These are phyloP conservation scores for Colletotrichum orbiculare DNA, from an alignment of 2,329 filamentous ascomycete species.

Conservation along the genomic window DNA sequence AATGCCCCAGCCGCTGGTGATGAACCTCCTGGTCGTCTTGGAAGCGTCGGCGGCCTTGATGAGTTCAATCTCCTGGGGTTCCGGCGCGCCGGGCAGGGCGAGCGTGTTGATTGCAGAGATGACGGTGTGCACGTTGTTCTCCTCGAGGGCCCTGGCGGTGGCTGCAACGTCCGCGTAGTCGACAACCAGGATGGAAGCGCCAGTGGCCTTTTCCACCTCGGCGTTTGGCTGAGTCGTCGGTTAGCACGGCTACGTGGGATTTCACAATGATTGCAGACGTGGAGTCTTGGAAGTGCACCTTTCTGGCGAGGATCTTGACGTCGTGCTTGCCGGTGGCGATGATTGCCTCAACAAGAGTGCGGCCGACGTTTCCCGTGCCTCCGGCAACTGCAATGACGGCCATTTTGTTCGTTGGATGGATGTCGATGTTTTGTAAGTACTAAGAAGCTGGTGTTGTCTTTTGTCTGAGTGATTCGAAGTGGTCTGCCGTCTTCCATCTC, in stretches of 20 bases:
- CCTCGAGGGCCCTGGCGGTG: conserved; percentile 42
- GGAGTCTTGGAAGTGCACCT: conserved; percentile 41
- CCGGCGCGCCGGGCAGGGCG: conserved; percentile 39
- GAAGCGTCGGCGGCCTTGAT: conserved; percentile 56
- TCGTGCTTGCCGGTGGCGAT: conserved; percentile 47
- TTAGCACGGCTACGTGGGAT: background rate
- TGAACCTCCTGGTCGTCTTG: conserved; percentile 50
- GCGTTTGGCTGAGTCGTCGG: conserved; percentile 29
- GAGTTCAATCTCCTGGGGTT: conserved; percentile 52
- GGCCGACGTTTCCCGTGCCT: conserved; percentile 58
- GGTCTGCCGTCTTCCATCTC: no score
- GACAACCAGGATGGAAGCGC: conserved; percentile 41
- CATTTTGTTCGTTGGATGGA: conserved; percentile 6
- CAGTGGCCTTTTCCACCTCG: conserved; percentile 39
- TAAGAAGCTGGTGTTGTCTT: background rate
- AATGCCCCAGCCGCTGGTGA: conserved; percentile 55
- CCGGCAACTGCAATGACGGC: conserved; percentile 56
- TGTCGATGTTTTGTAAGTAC: background rate
- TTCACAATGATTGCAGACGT: background rate
- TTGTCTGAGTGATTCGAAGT: background rate
- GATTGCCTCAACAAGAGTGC: conserved; percentile 57
- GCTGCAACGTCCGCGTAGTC: conserved; percentile 43
- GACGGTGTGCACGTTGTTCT: conserved; percentile 55
- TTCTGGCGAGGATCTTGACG: conserved; percentile 54
- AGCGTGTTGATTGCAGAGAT: conserved; percentile 54